phyloP scores from a whole-genome alignment of 2,329 filamentous ascomycete species.

The Phoma sp. region DNA sequence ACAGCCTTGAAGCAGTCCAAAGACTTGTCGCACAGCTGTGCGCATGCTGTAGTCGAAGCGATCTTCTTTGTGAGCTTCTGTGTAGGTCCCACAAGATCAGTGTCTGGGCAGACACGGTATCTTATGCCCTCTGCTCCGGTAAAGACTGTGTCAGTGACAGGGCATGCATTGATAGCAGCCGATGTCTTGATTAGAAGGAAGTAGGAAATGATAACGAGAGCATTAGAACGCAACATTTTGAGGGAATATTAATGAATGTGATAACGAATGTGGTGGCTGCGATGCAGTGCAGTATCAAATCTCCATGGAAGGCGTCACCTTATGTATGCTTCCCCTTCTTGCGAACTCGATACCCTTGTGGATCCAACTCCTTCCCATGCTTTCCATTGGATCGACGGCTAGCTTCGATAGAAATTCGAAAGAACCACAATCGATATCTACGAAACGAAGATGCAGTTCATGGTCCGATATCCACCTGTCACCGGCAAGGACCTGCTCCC shows the following conservation, averaged over 20 bases:
- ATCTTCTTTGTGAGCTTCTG: constrained; percentile 19
- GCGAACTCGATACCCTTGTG: neutral
- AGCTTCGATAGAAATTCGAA: neutral
- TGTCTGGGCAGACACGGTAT: constrained; percentile 30
- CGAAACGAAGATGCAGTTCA: constrained; percentile 1
- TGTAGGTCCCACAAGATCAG: constrained; percentile 27
- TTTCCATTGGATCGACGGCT: neutral
- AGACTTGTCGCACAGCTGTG: constrained; percentile 25
- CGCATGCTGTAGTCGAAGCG: constrained; percentile 28
- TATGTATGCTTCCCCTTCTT: constrained; percentile 7
- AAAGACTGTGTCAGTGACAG: constrained; percentile 25
- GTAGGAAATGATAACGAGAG: constrained; percentile 20
- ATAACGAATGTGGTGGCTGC: neutral
- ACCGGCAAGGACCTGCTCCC: neutral
- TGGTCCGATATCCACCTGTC: neutral
- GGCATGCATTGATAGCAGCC: constrained; percentile 28
- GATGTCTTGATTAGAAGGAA: constrained; percentile 24
- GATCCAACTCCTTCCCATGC: neutral
- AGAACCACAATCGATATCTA: constrained; percentile 3
- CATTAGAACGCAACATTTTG: constrained; percentile 23
- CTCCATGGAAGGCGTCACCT: neutral
- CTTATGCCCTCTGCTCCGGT: constrained; percentile 26
- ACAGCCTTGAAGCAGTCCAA: constrained; percentile 37
- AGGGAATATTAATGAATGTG: neutral
- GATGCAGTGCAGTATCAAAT: neutral